A percentile compares a stretch with the other conserved stretches of the same genome.
Evolutionary conservation across 352 stramenopile species (phyloP).

Genomic region (Peronospora destructor): DNA sequence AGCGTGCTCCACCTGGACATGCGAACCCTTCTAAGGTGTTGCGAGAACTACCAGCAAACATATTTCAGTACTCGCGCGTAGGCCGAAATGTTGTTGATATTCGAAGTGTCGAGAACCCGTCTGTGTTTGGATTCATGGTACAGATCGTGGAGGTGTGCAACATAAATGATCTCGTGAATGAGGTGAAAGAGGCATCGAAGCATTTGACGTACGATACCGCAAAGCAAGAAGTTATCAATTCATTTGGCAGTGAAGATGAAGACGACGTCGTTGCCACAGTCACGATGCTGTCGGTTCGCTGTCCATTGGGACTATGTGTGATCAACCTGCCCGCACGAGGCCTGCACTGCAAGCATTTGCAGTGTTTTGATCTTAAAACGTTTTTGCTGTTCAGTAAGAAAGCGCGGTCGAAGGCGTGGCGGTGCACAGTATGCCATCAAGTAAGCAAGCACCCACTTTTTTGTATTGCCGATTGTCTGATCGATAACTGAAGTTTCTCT

Average conservation of each 20-base stretch:
- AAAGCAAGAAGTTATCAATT: constrained; percentile 71
- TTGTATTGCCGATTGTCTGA: background rate
- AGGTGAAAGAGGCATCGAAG: constrained; percentile 53
- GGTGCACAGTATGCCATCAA: constrained; percentile 88
- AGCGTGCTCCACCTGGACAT: constrained; percentile 64
- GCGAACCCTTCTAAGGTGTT: constrained; percentile 79
- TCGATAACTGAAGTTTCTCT: constrained; percentile 3
- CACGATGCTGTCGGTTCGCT: constrained; percentile 87
- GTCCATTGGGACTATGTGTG: constrained; percentile 75
- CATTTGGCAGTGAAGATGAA: constrained; percentile 70
- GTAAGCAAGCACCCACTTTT: constrained; percentile 31
- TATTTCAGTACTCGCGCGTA: constrained; percentile 61
- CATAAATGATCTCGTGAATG: constrained; percentile 51
- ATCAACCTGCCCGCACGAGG: constrained; percentile 88
- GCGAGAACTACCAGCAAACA: constrained; percentile 60
- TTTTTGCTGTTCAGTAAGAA: constrained; percentile 90
- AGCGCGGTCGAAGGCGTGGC: constrained; percentile 81
- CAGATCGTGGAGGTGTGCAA: constrained; percentile 68
- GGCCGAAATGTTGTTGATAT: constrained; percentile 75
- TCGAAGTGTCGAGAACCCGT: constrained; percentile 53
- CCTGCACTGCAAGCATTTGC: constrained; percentile 88
- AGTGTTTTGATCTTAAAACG: constrained; percentile 93
- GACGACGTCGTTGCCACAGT: constrained; percentile 81
- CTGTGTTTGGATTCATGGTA: constrained; percentile 61
- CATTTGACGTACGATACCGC: constrained; percentile 66